phyloP scores from a whole-genome alignment of 768 basidiomycete genomes.

The Symmetrospora coprosmae region DNA sequence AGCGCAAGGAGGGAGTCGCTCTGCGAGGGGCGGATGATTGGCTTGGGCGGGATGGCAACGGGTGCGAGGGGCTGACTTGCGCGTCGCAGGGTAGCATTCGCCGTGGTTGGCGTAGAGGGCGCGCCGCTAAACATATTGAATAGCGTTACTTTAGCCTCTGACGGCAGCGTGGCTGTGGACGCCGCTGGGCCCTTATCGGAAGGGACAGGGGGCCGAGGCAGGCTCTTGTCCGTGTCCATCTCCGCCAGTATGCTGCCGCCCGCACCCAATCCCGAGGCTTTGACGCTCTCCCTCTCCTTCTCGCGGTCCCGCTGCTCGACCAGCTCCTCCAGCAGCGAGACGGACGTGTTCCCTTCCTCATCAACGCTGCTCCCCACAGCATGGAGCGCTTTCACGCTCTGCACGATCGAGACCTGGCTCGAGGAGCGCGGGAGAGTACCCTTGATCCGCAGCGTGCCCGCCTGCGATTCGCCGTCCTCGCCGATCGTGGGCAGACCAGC shows the following conservation, averaged over 20 bases:
- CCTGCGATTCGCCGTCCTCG: constrained; percentile 33
- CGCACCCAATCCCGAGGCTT: no score
- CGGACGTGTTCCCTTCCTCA: constrained; percentile 17
- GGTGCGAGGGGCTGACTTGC: neutral
- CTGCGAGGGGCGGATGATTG: neutral
- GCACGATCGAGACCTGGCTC: neutral
- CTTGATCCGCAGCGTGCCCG: constrained; percentile 25
- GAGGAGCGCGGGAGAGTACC: neutral
- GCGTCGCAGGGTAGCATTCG: neutral
- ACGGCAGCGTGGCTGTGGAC: no score
- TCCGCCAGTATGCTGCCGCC: neutral
- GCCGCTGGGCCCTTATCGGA: neutral
- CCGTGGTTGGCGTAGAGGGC: neutral
- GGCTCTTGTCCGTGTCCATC: neutral
- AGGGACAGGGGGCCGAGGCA: constrained; percentile 3
- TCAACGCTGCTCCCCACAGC: neutral
- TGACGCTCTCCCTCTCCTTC: constrained; percentile 3
- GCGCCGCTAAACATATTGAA: no score
- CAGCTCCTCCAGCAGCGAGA: constrained; percentile 3
- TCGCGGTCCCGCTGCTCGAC: constrained; percentile 6
- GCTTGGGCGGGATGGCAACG: neutral
- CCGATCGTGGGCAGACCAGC: constrained; percentile 30
- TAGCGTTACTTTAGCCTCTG: no score
- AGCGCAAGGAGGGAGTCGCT: constrained; percentile 5
- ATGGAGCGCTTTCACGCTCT: neutral